A percentile compares a stretch with the other conserved stretches of the same genome.
These are phyloP conservation scores for Erysimum cheiri DNA, from an alignment of 441 rosid genomes.

Conservation along the genomic window DNA sequence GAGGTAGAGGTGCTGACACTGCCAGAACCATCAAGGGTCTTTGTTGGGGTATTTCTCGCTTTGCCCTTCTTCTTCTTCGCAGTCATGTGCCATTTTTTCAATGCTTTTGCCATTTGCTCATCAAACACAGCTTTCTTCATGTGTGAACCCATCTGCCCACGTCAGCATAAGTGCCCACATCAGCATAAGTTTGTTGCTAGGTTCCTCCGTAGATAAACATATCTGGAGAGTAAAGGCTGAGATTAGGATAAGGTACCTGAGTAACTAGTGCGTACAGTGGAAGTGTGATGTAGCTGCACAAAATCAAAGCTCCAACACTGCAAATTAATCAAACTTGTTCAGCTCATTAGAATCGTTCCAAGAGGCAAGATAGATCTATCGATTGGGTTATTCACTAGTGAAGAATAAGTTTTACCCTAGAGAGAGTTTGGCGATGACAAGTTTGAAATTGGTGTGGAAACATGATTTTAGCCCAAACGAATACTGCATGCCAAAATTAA, in stretches of 20 bases:
- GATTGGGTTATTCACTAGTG: background rate
- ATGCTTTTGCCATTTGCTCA: conserved; percentile 55
- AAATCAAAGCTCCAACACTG: conserved; percentile 54
- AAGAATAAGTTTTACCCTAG: conserved; percentile 44
- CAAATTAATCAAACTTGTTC: conserved; percentile 7
- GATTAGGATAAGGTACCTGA: conserved; percentile 51
- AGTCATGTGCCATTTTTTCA: conserved; percentile 59
- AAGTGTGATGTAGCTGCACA: conserved; percentile 79
- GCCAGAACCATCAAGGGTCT: conserved; percentile 51
- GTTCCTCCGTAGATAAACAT: background rate
- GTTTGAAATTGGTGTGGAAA: conserved; percentile 56
- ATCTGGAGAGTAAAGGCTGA: background rate
- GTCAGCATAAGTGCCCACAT: too few relatives aligned
- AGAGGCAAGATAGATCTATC: background rate
- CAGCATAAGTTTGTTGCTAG: conserved; percentile 3
- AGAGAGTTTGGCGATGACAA: conserved; percentile 53
- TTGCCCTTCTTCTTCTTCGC: conserved; percentile 55
- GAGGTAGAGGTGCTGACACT: conserved; percentile 44
- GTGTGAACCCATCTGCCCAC: conserved; percentile 62
- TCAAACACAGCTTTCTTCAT: conserved; percentile 65
- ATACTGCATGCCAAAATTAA: conserved; percentile 48
- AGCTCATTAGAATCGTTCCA: conserved; percentile 5
- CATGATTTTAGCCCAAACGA: conserved; percentile 68
- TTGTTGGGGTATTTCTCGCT: conserved; percentile 42
- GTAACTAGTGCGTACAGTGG: conserved; percentile 83